A percentile compares a stretch with the other conserved stretches of the same genome.
Conservation (phyloP, 305 asterid species). For the Fraxinus sp. region DNA sequence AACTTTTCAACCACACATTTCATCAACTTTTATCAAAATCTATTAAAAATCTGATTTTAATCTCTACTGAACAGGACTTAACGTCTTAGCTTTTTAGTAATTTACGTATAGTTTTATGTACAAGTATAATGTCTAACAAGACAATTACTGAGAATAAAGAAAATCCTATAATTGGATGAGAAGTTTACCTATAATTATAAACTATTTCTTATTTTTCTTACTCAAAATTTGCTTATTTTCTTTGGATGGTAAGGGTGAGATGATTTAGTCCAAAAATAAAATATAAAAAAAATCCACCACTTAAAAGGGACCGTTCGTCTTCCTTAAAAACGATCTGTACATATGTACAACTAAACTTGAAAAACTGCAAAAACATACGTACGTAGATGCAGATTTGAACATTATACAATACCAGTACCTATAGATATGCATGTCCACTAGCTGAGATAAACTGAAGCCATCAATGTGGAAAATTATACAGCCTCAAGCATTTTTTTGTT, state of each 20-base stretch:
- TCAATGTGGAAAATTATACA: background rate
- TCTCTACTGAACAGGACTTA: too few species aligned
- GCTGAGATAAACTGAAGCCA: background rate
- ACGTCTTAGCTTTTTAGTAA: too few species aligned
- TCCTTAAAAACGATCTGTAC: background rate
- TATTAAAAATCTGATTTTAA: too few species aligned
- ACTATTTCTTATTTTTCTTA: background rate
- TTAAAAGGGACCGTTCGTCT: background rate
- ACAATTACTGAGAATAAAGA: background rate
- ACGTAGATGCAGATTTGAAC: background rate
- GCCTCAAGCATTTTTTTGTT: background rate
- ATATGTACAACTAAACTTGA: background rate
- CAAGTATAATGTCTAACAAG: background rate
- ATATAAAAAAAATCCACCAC: background rate
- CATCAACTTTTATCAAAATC: too few species aligned
- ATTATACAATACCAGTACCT: background rate
- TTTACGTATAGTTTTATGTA: too few species aligned
- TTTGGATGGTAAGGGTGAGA: background rate
- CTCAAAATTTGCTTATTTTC: background rate
- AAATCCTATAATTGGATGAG: background rate
- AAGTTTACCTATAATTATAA: background rate
- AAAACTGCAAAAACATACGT: background rate
- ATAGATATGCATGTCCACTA: background rate
- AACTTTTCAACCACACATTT: too few species aligned
- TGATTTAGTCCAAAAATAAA: background rate